Percentiles rank a stretch among this genome's conserved stretches.
Evolutionary conservation across 257 asterid species (phyloP).

Genomic region (Ilex aquifolium): DNA sequence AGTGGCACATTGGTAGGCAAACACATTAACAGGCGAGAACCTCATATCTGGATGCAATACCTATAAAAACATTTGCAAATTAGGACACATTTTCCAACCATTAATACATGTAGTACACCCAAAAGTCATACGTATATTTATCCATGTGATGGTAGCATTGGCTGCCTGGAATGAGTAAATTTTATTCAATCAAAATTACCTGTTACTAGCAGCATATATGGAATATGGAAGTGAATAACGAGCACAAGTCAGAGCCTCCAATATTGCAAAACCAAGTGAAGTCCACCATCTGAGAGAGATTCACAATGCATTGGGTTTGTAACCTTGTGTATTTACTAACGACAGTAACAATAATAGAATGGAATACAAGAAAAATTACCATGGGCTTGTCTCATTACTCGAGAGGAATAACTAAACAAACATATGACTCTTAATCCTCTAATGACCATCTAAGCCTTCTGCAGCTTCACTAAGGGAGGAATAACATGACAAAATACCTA

Average conservation of each 20-base stretch:
- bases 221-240: conserved; percentile 91
- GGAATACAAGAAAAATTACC: conserved; percentile 15
- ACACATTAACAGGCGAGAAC: too few species aligned
- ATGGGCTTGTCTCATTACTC: conserved; percentile 66
- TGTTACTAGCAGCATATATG: conserved; percentile 79
- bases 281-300: conserved; percentile 89
- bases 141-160: not conserved
- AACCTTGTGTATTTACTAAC: not conserved
- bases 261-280: conserved; percentile 80
- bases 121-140: too few species aligned
- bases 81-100: too few species aligned
- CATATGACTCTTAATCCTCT: conserved; percentile 99
- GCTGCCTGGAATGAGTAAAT: not conserved
- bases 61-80: too few species aligned
- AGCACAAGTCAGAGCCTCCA: conserved; percentile 73
- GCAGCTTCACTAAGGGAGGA: conserved; percentile 92
- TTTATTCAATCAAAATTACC: conserved; percentile 35
- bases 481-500: conserved; percentile 84
- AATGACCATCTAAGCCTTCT: conserved; percentile 99
- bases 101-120: too few species aligned
- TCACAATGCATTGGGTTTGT: conserved; percentile 14
- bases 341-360: conserved; percentile 1
- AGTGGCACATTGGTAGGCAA: too few species aligned
- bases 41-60: too few species aligned
- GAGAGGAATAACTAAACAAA: conserved; percentile 77